Percentiles rank a stretch among this genome's conserved stretches.
Evolutionary conservation across 1,284 basidiomycete species (phyloP).

Genomic region (Testicularia cyperi): DNA sequence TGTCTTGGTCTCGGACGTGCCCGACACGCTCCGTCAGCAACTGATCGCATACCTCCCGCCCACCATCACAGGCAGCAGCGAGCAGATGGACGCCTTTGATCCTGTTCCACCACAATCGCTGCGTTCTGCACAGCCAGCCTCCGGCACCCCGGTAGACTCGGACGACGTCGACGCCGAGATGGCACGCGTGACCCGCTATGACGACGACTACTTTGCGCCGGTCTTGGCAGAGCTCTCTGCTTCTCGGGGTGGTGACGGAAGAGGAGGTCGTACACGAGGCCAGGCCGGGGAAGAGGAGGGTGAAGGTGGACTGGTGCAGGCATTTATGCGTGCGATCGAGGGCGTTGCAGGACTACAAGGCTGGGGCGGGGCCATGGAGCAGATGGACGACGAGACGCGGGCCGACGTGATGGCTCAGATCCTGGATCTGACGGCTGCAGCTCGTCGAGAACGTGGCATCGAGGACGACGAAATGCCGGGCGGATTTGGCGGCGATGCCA

Average conservation of each 20-base stretch:
- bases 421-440: constrained; percentile 27
- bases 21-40: constrained; percentile 49
- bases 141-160: constrained; percentile 4
- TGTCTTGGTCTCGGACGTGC: constrained; percentile 55
- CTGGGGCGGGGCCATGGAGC: constrained; percentile 41
- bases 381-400: constrained; percentile 50
- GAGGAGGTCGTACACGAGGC: too few species aligned
- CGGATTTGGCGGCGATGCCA: constrained; percentile 16
- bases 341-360: constrained; percentile 28
- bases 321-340: constrained; percentile 10
- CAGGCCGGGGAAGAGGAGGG: neutral
- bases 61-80: constrained; percentile 31
- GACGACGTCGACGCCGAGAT: constrained; percentile 8
- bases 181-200: constrained; percentile 35
- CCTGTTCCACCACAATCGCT: constrained; percentile 48
- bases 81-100: constrained; percentile 51
- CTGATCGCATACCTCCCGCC: constrained; percentile 51
- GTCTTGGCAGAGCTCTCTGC: constrained; percentile 6
- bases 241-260: too few species aligned
- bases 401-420: constrained; percentile 44
- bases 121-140: too few species aligned
- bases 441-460: constrained; percentile 1
- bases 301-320: constrained; percentile 19
- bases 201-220: constrained; percentile 51
- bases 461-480: constrained; percentile 18